Evolutionary conservation across 352 stramenopile species (phyloP), one percentile per base, ranked within the genome.

Genomic region (Thalassiosira exigua): DNA sequence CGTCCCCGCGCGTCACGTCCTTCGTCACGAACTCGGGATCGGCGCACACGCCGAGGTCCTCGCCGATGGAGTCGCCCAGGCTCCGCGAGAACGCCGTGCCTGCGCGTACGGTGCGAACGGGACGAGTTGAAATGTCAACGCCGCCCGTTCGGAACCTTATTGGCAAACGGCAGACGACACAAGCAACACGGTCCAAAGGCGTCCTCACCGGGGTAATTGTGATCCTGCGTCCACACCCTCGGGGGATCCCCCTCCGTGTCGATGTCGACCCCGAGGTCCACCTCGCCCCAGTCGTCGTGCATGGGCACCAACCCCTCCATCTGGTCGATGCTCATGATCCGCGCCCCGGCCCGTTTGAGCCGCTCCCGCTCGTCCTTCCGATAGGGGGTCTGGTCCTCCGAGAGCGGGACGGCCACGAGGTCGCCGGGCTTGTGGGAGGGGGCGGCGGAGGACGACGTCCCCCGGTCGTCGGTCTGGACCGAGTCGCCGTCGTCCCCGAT

Each of bases 321-420:
- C 82, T 98, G 96, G 85, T 98, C 96, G 22, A 98, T 92, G 3
- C 94, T 98, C 64, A 98, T 89, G 69, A 98, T 96, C 19, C 95
- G 89, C 0, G 95, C 96, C 32, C 96, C 96, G 53, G 92, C 96
- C 59, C 96, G 95, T 70, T 96, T 95, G 12, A 98, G 93, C 56
- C 96, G 90, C 41, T 95, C 89, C 26, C 95, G 88, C 82, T 98
- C 96, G 69, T 98, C 96, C 85, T 96, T 95, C 29, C 96, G 93
- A 79, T 98, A 98, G 3, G 95, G 95, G 7, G 96, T 98, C 81
- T 98, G 96, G 85, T 98, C 96, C 36, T 80, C 46, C n/a, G 69
- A 95, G 64, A 67, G 85, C 82, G 81, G 93, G 44, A 82, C 88
- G 11, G 77, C 83, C 11, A 83, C 78, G 11, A 90, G 46, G 32